phyloP scores from a whole-genome alignment of 257 asterid species.

The Ophiorrhiza pumila region DNA sequence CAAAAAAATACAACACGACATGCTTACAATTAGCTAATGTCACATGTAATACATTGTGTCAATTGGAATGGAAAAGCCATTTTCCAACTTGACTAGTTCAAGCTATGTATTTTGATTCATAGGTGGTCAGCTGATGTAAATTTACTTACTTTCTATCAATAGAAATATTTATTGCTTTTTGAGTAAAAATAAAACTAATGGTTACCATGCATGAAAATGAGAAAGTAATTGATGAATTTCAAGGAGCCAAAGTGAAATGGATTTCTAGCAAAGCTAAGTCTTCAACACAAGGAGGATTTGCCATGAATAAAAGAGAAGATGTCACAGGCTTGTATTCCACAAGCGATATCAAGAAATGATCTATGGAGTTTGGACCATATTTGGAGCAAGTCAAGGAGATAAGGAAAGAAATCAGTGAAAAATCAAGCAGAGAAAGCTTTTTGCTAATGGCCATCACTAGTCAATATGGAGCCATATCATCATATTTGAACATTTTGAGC shows the following conservation, averaged over 20 bases:
- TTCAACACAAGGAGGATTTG: background rate
- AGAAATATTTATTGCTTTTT: too few species aligned
- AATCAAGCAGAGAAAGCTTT: slow-evolving; percentile 26
- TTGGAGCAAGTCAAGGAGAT: slow-evolving; percentile 27
- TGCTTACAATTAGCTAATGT: too few species aligned
- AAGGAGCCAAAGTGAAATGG: slow-evolving; percentile 39
- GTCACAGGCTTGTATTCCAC: slow-evolving; percentile 27
- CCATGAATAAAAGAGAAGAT: slow-evolving; percentile 20
- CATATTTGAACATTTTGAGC: slow-evolving; percentile 27
- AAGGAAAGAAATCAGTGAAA: slow-evolving; percentile 22
- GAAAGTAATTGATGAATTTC: slow-evolving; percentile 31
- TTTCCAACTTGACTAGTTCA: too few species aligned
- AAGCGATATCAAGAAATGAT: slow-evolving; percentile 23
- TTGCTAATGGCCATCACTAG: slow-evolving; percentile 20
- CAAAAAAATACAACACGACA: too few species aligned
- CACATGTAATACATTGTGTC: too few species aligned
- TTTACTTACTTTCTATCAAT: too few species aligned
- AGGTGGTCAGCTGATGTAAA: too few species aligned
- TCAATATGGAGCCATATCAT: slow-evolving; percentile 28
- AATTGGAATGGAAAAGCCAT: too few species aligned
- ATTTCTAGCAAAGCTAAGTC: slow-evolving; percentile 23
- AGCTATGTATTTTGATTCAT: too few species aligned
- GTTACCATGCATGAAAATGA: slow-evolving; percentile 52
- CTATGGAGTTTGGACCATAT: slow-evolving; percentile 7
- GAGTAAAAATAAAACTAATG: too few species aligned